Conservation (phyloP, 306 rosid species). For the Amphicarpaea edgeworthii region DNA sequence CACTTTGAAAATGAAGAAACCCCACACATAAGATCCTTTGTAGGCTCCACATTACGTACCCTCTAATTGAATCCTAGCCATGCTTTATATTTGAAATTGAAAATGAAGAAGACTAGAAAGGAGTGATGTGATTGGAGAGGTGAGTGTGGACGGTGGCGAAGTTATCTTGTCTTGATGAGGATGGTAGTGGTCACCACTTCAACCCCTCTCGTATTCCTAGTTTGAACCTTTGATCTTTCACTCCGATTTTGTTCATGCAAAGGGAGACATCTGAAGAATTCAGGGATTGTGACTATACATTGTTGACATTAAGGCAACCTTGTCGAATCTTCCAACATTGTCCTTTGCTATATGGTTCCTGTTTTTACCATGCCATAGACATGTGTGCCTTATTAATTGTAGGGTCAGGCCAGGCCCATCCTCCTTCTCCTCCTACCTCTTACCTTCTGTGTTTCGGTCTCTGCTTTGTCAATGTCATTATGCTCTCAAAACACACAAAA, state of each 20-base stretch:
- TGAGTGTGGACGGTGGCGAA: constrained; percentile 40
- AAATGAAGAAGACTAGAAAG: background rate
- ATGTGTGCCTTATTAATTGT: constrained; percentile 45
- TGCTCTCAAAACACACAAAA: constrained; percentile 34
- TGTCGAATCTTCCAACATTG: constrained; percentile 47
- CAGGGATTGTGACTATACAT: constrained; percentile 1
- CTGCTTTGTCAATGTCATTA: constrained; percentile 44
- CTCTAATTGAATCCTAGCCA: background rate
- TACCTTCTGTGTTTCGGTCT: background rate
- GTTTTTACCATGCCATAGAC: constrained; percentile 9
- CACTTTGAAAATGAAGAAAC: constrained; percentile 4
- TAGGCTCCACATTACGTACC: background rate
- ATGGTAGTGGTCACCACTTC: constrained; percentile 35
- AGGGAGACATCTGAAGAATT: constrained; percentile 46
- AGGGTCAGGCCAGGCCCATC: constrained; percentile 43
- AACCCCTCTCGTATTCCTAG: background rate
- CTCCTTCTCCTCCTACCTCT: constrained; percentile 10
- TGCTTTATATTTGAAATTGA: constrained; percentile 1
- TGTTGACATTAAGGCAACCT: constrained; percentile 40
- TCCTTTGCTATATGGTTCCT: constrained; percentile 35
- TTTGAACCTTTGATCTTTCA: constrained; percentile 35
- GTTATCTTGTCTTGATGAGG: constrained; percentile 31
- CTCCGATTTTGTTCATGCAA: constrained; percentile 35
- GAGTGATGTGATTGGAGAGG: constrained; percentile 32
- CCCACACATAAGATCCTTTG: constrained; percentile 9